Base-by-base conservation (phyloP, 2,329 filamentous ascomycete species). In the Penicillium sp. region DNA sequence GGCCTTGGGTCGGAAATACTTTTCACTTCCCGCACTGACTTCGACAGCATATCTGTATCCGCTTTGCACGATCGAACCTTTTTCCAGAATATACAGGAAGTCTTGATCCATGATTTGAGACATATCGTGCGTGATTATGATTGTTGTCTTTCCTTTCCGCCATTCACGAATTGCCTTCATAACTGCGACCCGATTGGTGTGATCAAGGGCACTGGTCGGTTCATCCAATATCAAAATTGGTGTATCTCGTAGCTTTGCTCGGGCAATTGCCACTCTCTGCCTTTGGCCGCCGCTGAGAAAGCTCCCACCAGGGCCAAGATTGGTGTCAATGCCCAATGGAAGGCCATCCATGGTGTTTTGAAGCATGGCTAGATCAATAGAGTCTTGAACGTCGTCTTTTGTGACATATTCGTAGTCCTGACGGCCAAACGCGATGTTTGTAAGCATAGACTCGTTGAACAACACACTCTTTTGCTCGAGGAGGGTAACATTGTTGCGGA, bases 81-180 rank as follows among this genome's bases (percentile, higher is more conserved):
- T 74, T 31, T 93, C 87, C 68, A 97, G 76, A 10, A 96, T 82
- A 61, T 92, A 96, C 0, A 95, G 82, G 57, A 88, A 92, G 58
- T 97, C 92, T 0, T 85, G 71, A 0, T 84, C 75, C 4, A 75
- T 70, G 9, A 97, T 93, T 60, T 93, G 88, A 0, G 84, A 82
- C 31, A 94, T 82, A 59, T 97, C 91, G 66, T 97, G 93, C 0
- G 94, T 97, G 63, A 97, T 93, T 60, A 97, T 85, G 48, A 97
- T 89, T 0, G 93, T 97, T 0, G 92, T 97, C 69, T 90, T 94
- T 0, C 83, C 87, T 34, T 75, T 77, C 21, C 94, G 82, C 93
- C 92, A 97, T 18, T 81, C 67, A 7, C 90, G 81, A 48, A 97
- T 87, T 0, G 86, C 84, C 40, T 88, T 83, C 79, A 96, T 87